Conservation (phyloP, 148 eudicot species). For the Silene conica region DNA sequence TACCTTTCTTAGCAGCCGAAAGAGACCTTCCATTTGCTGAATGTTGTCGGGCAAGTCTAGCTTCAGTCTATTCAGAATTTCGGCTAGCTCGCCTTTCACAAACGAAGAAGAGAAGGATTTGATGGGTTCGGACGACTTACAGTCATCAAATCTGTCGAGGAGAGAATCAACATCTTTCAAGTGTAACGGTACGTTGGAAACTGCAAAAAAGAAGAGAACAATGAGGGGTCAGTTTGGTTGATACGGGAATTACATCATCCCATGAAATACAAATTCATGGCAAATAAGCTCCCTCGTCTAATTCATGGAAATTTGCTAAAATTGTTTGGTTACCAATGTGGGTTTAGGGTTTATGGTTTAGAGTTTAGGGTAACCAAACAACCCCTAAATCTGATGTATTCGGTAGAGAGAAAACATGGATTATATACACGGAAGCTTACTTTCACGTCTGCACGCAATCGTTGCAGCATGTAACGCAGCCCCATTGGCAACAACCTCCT, state of each 20-base stretch:
- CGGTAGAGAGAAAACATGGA: too few species aligned
- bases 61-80: not conserved
- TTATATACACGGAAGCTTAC: too few species aligned
- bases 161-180: not conserved
- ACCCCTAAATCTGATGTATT: too few species aligned
- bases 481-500: not conserved
- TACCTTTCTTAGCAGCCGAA: not conserved
- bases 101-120: not conserved
- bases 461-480: slow-evolving; percentile 1
- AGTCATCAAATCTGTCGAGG: not conserved
- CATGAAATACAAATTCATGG: too few species aligned
- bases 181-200: not conserved
- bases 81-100: not conserved
- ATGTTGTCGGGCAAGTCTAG: not conserved
- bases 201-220: not conserved
- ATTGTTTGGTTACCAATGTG: too few species aligned
- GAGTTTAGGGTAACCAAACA: too few species aligned
- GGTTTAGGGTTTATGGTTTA: too few species aligned
- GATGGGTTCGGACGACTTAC: not conserved
- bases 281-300: too few species aligned
- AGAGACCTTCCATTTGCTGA: not conserved
- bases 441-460: too few species aligned
- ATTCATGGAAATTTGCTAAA: too few species aligned
- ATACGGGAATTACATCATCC: too few species aligned
- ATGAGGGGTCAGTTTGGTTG: too few species aligned